Evolutionary conservation across 2,329 filamentous ascomycete species (phyloP), one percentile per base, ranked within the genome.

Genomic region (Immersiporthe knoxdaviesiana): DNA sequence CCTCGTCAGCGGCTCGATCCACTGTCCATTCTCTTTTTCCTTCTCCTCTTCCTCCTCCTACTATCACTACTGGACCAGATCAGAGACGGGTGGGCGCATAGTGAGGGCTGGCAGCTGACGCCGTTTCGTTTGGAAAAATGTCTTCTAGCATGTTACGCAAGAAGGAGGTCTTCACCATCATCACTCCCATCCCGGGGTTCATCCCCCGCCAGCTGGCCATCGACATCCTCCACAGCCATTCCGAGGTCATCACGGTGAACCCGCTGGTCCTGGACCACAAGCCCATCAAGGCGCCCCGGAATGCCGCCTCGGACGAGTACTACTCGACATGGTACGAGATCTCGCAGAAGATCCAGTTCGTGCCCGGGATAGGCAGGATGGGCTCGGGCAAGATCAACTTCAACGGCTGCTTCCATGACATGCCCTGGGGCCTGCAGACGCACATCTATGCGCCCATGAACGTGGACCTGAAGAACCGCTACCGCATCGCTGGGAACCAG

Each of bases 291-390:
- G 88, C 90, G 1, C 90, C 90, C 37, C 89, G 88, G 79, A 84
- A 90, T 79, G 89, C 90, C 72, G 85, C 88, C 68, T 81, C 88
- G 73, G 90, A 92, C 78, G 90, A 92, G 78, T 92, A 85, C 79
- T 92, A 90, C 79, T 88, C 88, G 72, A 90, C 90, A 39, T 92
- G 90, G 90, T 92, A 92, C 77, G 89, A 92, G 78, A 91, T 92
- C 75, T 85, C 81, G 68, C 85, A 92, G 82, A 85, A 88, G 74
- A 89, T 92, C 70, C 89, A 91, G 76, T 87, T 88, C 73, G 80
- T 91, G 7, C 90, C 90, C 0, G 90, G 90, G 44, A 80, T 91
- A 67, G 90, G 90, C 73, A 88, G 83, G 78, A 83, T 90, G 70
- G 89, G 89, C 32, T 87, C 87, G 3, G 85, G 88, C 76, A 87